Conservation (phyloP, 768 basidiomycete species). For the Dendrothele bispora region DNA sequence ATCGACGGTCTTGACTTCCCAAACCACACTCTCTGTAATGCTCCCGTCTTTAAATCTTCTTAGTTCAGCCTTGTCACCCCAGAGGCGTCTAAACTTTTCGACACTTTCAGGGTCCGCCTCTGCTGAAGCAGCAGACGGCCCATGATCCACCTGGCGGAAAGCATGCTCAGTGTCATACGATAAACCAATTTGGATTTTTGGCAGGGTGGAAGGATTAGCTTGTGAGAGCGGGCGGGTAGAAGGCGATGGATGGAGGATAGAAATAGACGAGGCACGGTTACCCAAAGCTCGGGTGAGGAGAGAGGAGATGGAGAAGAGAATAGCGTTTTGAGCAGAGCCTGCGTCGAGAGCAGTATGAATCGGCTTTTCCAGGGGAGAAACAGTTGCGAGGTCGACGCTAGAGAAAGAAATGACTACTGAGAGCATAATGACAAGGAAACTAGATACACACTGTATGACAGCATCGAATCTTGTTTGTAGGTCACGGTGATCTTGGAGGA, state of each 20-base stretch:
- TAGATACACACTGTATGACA: constrained; percentile 52
- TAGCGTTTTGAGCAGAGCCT: constrained; percentile 57
- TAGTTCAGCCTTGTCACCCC: constrained; percentile 91
- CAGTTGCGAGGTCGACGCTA: constrained; percentile 58
- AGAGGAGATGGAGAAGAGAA: constrained; percentile 51
- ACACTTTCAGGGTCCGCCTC: constrained; percentile 51
- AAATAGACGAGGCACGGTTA: constrained; percentile 64
- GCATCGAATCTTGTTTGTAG: constrained; percentile 72
- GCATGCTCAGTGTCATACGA: constrained; percentile 72
- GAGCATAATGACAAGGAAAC: background rate
- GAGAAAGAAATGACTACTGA: constrained; percentile 3
- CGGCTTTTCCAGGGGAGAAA: constrained; percentile 43
- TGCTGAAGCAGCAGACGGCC: constrained; percentile 77
- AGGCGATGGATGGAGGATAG: constrained; percentile 56
- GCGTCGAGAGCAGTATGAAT: constrained; percentile 51
- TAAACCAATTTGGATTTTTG: constrained; percentile 69
- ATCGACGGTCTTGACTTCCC: constrained; percentile 83
- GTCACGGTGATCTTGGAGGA: constrained; percentile 70
- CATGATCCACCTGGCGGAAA: constrained; percentile 88
- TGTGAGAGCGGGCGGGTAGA: constrained; percentile 49
- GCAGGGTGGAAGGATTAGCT: constrained; percentile 49
- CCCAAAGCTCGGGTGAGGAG: constrained; percentile 68
- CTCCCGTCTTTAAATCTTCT: constrained; percentile 95
- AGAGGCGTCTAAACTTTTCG: constrained; percentile 74
- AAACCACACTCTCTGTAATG: constrained; percentile 93